Conservation (phyloP, 2,329 filamentous ascomycete genomes). For the Calonectria ilicicola region DNA sequence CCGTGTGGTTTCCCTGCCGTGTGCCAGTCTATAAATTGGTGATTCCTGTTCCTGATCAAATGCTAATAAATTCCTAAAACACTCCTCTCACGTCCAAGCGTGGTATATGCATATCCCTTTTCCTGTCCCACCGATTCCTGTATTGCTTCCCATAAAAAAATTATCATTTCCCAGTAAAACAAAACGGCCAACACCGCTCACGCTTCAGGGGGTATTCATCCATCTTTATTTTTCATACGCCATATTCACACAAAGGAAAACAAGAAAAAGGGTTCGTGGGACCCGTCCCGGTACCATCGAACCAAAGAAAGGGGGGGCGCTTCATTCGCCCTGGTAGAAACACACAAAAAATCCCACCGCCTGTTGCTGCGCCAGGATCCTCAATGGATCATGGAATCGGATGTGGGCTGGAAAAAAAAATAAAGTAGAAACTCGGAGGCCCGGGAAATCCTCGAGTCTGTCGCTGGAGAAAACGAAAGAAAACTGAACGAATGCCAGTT, state of each 20-base stretch:
- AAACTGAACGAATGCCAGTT: not conserved
- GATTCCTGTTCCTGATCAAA: slow-evolving; percentile 40
- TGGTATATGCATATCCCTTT: slow-evolving; percentile 43
- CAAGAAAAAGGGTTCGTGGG: slow-evolving; percentile 31
- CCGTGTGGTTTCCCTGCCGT: slow-evolving; percentile 42
- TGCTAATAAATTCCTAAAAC: slow-evolving; percentile 35
- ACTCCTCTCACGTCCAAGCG: slow-evolving; percentile 41
- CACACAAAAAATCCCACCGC: slow-evolving; percentile 29
- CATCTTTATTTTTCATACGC: slow-evolving; percentile 48
- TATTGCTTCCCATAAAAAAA: slow-evolving; percentile 33
- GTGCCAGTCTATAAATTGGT: slow-evolving; percentile 44
- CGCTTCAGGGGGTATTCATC: slow-evolving; percentile 46
- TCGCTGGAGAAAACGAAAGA: not conserved
- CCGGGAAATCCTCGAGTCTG: not conserved
- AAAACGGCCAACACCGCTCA: slow-evolving; percentile 41
- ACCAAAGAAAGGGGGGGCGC: slow-evolving; percentile 22
- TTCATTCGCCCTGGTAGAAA: slow-evolving; percentile 29
- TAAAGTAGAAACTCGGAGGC: not conserved
- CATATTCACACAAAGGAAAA: slow-evolving; percentile 41
- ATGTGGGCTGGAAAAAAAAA: not conserved
- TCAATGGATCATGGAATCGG: slow-evolving; percentile 19
- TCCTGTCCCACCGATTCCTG: slow-evolving; percentile 34
- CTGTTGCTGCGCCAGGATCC: slow-evolving; percentile 25
- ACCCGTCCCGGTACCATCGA: not conserved
- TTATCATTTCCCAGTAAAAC: slow-evolving; percentile 32